Evolutionary conservation across 148 eudicot genomes (phyloP), one percentile per base, ranked within the genome.

Genomic region (Beta vulgaris): DNA sequence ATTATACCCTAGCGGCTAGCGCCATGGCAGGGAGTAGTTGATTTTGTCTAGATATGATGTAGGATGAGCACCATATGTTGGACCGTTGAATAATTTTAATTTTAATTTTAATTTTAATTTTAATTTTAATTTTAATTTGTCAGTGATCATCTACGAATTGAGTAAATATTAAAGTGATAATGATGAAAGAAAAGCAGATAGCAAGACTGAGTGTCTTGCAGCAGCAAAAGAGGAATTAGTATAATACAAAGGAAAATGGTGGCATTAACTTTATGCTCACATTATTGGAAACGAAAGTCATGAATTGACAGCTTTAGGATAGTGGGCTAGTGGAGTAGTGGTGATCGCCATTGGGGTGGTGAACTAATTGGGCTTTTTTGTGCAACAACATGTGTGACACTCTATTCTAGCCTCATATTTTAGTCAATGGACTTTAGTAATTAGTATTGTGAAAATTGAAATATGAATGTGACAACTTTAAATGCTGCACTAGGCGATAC

Each of bases 41-140:
- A 66, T 11, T 66, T 39, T 66, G 69, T 66, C 29, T 66, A 8
- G 49, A 15, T 67, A 4, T 28, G 34, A 67, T 23, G 44, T 4
- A 6, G 14, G 12, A n/a, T 35, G 26, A 66, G 71, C 53, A 42
- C 71, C 34, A 67, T 15, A 67, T 42, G 8, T 42, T 67, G 34
- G 71, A 67, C 71, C 53, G 71, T 67, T 67, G 71, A 67, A 66
- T 25, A 11, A 12, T 11, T 37, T 36, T 19, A 21, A 21, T 19
- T n/a, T 40, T 6, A 2, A 25, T 37, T 31, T 31, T 60, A 12
- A 21, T 54, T 25, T 19, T 54, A 19, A 54, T 23, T 54, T n/a
- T n/a, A n/a, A 0, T 21, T 54, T 48, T 2, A 3, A 19, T 11
- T 11, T 23, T 54, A 54, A 7, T 54, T 21, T 7, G n/a, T 54